Evolutionary conservation across 345 rosid genomes (phyloP).

Genomic region (Brassica nigra): DNA sequence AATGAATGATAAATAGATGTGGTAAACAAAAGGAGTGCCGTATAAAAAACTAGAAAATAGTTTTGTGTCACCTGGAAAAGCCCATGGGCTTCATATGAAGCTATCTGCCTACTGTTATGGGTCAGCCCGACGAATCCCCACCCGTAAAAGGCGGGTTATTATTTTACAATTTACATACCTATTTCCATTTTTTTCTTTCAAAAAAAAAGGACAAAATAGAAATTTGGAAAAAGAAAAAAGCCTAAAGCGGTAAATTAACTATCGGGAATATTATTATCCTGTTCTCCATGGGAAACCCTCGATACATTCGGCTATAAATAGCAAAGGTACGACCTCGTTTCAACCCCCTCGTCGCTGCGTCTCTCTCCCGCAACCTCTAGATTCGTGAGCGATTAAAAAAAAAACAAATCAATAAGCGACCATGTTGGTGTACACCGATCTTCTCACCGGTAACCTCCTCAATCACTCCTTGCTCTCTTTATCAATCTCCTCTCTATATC

Average conservation of each 20-base stretch:
- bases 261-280: neutral
- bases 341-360: constrained; percentile 42
- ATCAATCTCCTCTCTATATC: neutral
- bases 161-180: neutral
- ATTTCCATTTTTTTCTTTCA: neutral
- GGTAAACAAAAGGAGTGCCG: neutral
- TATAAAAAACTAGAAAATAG: no score
- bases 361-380: neutral
- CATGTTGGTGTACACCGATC: constrained; percentile 97
- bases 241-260: neutral
- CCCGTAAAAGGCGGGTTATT: neutral
- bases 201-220: neutral
- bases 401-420: constrained; percentile 45
- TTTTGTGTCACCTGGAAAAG: neutral
- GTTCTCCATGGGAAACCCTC: constrained; percentile 38
- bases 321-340: neutral
- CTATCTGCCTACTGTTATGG: neutral
- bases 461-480: neutral
- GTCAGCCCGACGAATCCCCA: neutral
- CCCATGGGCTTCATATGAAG: neutral
- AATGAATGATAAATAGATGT: no score
- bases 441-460: constrained; percentile 53
- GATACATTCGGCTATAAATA: constrained; percentile 26
- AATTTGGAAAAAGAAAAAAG: neutral
- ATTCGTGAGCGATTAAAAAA: constrained; percentile 31